Base-by-base conservation (phyloP, 805 yeast species). In the Saccharomyces paradoxus region DNA sequence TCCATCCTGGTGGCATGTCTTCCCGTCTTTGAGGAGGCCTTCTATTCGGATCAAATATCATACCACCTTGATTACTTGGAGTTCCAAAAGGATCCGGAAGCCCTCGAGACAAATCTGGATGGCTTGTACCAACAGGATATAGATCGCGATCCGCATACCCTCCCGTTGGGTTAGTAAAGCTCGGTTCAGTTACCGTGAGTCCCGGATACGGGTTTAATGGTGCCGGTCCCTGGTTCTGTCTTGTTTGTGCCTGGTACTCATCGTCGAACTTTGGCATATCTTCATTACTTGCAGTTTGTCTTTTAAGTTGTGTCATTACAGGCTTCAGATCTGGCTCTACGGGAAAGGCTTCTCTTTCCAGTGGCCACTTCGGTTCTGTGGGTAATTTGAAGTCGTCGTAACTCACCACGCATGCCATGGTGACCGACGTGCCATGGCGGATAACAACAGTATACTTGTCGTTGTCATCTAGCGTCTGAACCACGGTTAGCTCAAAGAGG, bases 191-290 rank as follows among this genome's bases (percentile, higher is more conserved):
- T 10, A 56, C 41, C 24, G 46, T 55, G 17, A 53, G 41, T 7
- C 60, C 58, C 26, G 60, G 55, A 46, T 26, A 37, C 21, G 47
- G 28, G 21, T 46, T 8, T 26, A 37, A 17, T 17, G 44, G 44
- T 37, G 22, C 22, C 4, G 22, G 13, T 17, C 44, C 22, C 44
- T 37, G 44, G 3, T 37, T 17, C 12, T 37, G 44, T 21, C 44
- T 17, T 37, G 44, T 17, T 37, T 37, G 44, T 21, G 22, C 44
- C 41, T 69, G 64, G 50, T 67, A 67, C 46, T 70, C 73, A 56
- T 71, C 74, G 29, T 69, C 72, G 54, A 69, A 70, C 1, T 63
- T 61, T 3, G 73, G 73, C 61, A 70, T 66, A 51, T 63, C 72
- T 46, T 60, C 53, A 2, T 80, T 56, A 13, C 48, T 44, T 14